phyloP scores from a whole-genome alignment of 257 asterid species.

The Dorcoceras hygrometricum region DNA sequence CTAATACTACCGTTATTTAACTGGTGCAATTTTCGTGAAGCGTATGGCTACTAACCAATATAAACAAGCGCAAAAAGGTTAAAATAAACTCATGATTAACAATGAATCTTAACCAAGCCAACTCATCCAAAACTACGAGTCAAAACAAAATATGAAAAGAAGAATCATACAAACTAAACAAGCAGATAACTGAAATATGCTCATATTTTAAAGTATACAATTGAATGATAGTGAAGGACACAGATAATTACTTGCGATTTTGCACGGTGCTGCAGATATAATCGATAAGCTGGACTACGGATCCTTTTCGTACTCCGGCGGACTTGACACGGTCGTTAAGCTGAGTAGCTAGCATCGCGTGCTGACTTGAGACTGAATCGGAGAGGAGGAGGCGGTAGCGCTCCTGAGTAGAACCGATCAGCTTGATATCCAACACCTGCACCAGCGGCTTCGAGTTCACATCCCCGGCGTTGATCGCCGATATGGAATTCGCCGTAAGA shows the following conservation, averaged over 20 bases:
- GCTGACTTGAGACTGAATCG: constrained; percentile 70
- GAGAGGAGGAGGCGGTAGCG: constrained; percentile 75
- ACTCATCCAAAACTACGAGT: not conserved
- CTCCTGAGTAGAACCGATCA: constrained; percentile 62
- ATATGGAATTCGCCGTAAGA: constrained; percentile 67
- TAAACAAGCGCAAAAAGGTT: constrained; percentile 1
- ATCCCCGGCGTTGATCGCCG: constrained; percentile 75
- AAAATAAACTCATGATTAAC: constrained; percentile 21
- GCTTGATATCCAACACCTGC: constrained; percentile 87
- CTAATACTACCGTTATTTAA: not conserved
- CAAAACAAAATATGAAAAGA: constrained; percentile 3
- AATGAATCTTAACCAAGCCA: not conserved
- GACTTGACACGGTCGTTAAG: constrained; percentile 69
- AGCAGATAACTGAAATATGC: not conserved
- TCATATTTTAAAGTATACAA: not conserved
- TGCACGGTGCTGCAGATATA: constrained; percentile 75
- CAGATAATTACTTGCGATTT: constrained; percentile 62
- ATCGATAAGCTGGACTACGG: constrained; percentile 85
- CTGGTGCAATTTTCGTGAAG: not conserved
- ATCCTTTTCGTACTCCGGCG: constrained; percentile 64
- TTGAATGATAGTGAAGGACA: not conserved
- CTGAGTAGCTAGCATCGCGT: constrained; percentile 94
- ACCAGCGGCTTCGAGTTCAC: constrained; percentile 87
- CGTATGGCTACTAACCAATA: constrained; percentile 10
- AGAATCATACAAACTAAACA: not conserved